Conservation (phyloP, 805 yeast species). For the Kazachstania taianensis region DNA sequence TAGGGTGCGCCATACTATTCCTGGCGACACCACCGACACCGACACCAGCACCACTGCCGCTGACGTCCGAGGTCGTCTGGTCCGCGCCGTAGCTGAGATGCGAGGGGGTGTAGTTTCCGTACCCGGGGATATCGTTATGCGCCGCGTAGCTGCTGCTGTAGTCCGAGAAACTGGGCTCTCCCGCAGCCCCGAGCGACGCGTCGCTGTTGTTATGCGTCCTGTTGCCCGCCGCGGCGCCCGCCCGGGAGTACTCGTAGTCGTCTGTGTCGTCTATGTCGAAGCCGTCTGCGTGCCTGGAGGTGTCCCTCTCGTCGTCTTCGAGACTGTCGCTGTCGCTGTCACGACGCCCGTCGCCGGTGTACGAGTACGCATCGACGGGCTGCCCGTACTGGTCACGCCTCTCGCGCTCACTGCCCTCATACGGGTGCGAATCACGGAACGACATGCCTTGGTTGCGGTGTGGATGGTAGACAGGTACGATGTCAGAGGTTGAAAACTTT, state of each 20-base stretch:
- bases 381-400: slow-evolving; percentile 31
- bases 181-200: too few relatives aligned
- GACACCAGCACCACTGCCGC: too few relatives aligned
- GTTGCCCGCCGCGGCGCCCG: too few relatives aligned
- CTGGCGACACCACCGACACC: too few relatives aligned
- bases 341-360: too few relatives aligned
- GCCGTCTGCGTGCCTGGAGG: background rate
- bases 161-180: slow-evolving; percentile 49
- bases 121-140: slow-evolving; percentile 27
- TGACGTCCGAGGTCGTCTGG: too few relatives aligned
- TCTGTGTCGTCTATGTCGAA: background rate
- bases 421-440: too few relatives aligned
- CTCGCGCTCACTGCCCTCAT: too few relatives aligned
- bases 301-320: background rate
- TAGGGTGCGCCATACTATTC: too few relatives aligned
- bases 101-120: slow-evolving; percentile 52
- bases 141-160: slow-evolving; percentile 48
- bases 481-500: too few relatives aligned
- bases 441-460: too few relatives aligned
- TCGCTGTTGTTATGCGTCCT: slow-evolving; percentile 15
- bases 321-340: background rate
- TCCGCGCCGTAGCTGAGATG: slow-evolving; percentile 81
- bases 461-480: too few relatives aligned
- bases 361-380: slow-evolving; percentile 29
- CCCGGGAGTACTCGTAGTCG: background rate